These are phyloP conservation scores for Raffaelea ambrosiae DNA, from an alignment of 2,329 filamentous ascomycete species.

Conservation along the genomic window DNA sequence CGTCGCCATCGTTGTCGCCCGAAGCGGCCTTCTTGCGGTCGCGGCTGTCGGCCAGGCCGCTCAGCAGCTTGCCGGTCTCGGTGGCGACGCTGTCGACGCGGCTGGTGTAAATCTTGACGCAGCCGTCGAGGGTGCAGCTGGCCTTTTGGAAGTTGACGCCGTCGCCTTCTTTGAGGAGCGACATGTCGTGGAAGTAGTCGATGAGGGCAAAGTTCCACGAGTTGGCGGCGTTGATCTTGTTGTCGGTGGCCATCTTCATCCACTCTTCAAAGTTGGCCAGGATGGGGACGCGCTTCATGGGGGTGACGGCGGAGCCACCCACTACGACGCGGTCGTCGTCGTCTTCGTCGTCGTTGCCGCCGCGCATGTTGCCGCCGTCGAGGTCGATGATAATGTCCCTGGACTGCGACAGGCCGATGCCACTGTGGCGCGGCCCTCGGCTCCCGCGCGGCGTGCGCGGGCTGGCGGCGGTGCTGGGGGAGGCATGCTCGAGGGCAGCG, in stretches of 20 bases:
- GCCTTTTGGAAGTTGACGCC: conserved; percentile 98
- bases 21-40: conserved; percentile 64
- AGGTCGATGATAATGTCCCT: not conserved
- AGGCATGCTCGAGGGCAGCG: conserved; percentile 47
- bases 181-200: conserved; percentile 99
- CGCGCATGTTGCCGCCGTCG: not conserved
- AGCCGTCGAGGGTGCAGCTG: conserved; percentile 93
- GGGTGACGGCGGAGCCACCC: conserved; percentile 63
- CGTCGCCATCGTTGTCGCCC: conserved; percentile 56
- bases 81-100: conserved; percentile 96
- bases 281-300: conserved; percentile 92
- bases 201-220: conserved; percentile 99
- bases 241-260: conserved; percentile 99
- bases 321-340: conserved; percentile 52
- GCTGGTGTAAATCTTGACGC: conserved; percentile 98
- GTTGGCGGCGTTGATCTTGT: conserved; percentile 96
- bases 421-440: conserved; percentile 10
- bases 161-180: conserved; percentile 87
- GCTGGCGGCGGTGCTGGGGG: conserved; percentile 36
- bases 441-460: conserved; percentile 36
- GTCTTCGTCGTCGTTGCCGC: conserved; percentile 22
- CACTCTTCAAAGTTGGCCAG: conserved; percentile 98
- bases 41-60: conserved; percentile 82
- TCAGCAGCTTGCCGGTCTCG: conserved; percentile 90
- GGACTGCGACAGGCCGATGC: conserved; percentile 16